Conservation (phyloP, 2,329 filamentous ascomycete genomes). For the Epichloe gansuensis region DNA sequence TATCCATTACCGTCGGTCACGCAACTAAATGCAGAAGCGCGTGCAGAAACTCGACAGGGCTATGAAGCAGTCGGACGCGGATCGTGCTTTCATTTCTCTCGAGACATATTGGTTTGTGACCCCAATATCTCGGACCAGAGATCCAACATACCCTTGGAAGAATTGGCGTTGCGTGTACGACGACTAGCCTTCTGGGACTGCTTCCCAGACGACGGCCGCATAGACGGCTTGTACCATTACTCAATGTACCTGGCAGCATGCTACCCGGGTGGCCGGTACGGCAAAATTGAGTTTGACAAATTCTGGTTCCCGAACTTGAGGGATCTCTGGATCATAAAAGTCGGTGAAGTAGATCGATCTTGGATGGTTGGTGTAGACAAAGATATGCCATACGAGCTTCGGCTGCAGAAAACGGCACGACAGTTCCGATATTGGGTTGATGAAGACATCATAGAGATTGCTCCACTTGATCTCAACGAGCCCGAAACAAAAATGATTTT, state of each 20-base stretch:
- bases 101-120: constrained; percentile 26
- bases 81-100: constrained; percentile 24
- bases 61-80: constrained; percentile 23
- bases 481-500: constrained; percentile 21
- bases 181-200: constrained; percentile 28
- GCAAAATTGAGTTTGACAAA: constrained; percentile 23
- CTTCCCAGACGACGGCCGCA: constrained; percentile 24
- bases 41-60: constrained; percentile 20
- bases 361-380: constrained; percentile 24
- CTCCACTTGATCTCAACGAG: constrained; percentile 21
- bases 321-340: constrained; percentile 27
- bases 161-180: constrained; percentile 20
- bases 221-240: constrained; percentile 21
- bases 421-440: constrained; percentile 27
- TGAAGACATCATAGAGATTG: constrained; percentile 25
- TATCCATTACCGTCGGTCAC: constrained; percentile 24
- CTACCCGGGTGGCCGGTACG: constrained; percentile 18
- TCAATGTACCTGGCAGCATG: constrained; percentile 22
- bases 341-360: constrained; percentile 23
- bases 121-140: constrained; percentile 22
- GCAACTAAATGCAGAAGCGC: constrained; percentile 23
- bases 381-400: constrained; percentile 16
- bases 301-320: constrained; percentile 27
- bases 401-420: constrained; percentile 20
- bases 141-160: constrained; percentile 19